Evolutionary conservation across 1,139 yeast species (phyloP).

Genomic region (Scheffersomyces segobiensis): DNA sequence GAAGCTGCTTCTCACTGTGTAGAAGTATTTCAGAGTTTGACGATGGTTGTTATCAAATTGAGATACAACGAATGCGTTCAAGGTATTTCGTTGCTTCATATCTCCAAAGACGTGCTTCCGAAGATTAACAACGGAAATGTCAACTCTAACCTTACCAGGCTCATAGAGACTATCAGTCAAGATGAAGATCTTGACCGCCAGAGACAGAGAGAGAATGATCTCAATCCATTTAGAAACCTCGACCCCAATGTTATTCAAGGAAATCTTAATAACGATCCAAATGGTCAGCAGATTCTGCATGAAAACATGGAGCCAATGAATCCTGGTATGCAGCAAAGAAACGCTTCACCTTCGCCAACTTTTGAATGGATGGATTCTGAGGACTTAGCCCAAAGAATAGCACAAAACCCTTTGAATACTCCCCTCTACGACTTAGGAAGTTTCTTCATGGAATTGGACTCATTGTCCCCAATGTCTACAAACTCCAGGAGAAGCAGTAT

Average conservation of each 20-base stretch:
- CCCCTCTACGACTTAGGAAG: slow-evolving; percentile 32
- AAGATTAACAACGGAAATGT: slow-evolving; percentile 35
- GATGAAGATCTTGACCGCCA: slow-evolving; percentile 5
- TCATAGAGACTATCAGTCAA: slow-evolving; percentile 31
- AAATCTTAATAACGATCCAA: not conserved
- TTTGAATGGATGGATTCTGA: slow-evolving; percentile 32
- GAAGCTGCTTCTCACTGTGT: slow-evolving; percentile 77
- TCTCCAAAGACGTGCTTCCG: slow-evolving; percentile 16
- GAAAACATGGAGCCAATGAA: not conserved
- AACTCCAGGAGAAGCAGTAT: slow-evolving; percentile 15
- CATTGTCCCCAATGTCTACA: slow-evolving; percentile 25
- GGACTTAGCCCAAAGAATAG: slow-evolving; percentile 1
- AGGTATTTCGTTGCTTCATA: slow-evolving; percentile 17
- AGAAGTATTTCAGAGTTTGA: slow-evolving; percentile 68
- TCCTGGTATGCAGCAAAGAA: not conserved
- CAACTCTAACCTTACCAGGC: slow-evolving; percentile 38
- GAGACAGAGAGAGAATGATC: slow-evolving; percentile 1
- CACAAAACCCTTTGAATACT: not conserved
- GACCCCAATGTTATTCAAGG: not conserved
- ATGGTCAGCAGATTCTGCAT: not conserved
- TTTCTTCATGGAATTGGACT: slow-evolving; percentile 47
- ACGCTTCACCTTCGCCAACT: slow-evolving; percentile 12
- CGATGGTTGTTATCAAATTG: slow-evolving; percentile 69
- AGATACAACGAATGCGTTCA: slow-evolving; percentile 49
- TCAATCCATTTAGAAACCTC: slow-evolving; percentile 7